Conservation (phyloP, 2,329 filamentous ascomycete species). For the Penicillium sp. region DNA sequence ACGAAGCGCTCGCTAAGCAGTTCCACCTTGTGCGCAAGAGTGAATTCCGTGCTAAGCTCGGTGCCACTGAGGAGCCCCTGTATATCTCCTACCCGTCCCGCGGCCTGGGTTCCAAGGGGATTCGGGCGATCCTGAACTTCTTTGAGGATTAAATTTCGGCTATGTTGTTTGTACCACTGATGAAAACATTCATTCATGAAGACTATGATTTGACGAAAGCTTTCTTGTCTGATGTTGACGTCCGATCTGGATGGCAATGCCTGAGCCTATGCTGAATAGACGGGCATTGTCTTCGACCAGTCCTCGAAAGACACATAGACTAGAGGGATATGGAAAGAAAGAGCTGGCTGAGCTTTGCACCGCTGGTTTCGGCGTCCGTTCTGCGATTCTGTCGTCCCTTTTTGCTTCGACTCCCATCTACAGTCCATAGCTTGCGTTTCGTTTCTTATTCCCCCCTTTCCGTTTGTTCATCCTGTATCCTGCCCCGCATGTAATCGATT, state of each 20-base stretch:
- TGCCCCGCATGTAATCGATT: neutral
- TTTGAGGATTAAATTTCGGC: conserved; percentile 60
- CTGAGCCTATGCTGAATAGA: neutral
- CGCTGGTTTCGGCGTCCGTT: neutral
- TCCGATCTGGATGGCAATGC: neutral
- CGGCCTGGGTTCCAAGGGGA: conserved; percentile 75
- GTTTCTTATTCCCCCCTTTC: conserved; percentile 5
- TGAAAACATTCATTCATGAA: neutral
- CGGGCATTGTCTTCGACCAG: neutral
- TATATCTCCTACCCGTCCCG: conserved; percentile 89
- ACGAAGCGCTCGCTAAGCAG: conserved; percentile 75
- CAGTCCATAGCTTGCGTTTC: neutral
- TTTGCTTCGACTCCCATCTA: neutral
- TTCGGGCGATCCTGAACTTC: conserved; percentile 83
- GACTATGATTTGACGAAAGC: conserved; percentile 11
- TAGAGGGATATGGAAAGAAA: neutral
- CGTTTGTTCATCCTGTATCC: neutral
- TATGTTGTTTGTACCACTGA: neutral
- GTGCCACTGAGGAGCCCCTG: conserved; percentile 74
- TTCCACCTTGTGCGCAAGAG: conserved; percentile 78
- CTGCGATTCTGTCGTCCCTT: neutral
- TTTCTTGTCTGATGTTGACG: neutral
- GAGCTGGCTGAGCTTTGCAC: neutral
- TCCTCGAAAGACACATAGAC: conserved; percentile 8
- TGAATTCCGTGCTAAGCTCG: conserved; percentile 88